Base-by-base conservation (phyloP, 2,329 filamentous ascomycete genomes). In the Arachnomyces sp. region DNA sequence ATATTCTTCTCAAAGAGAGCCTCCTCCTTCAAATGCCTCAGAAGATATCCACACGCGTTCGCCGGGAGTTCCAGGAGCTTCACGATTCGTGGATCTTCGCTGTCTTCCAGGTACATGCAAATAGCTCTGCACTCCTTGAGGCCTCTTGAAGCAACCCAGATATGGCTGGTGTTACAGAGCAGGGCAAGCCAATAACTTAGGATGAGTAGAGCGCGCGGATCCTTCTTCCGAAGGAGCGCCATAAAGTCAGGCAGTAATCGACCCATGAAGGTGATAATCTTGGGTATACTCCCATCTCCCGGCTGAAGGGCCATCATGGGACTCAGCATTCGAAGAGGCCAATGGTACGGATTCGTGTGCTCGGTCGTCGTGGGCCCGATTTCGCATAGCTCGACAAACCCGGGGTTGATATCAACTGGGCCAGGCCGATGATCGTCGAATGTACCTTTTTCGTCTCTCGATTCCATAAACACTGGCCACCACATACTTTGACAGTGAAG, bases 71-170 rank as follows among this genome's bases (percentile, higher is more conserved):
- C 54, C 30, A 64, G 35, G 38, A 61, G 37, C 12, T 45, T 43
- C 31, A 59, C 37, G 13, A 61, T 48, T 8, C 49, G 44, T 13
- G 53, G 49, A 40, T 60, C 56, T 13, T 45, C 43, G 28, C 49
- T 56, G 15, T 50, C 39, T 38, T 62, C 60, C 4, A 65, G 38
- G 38, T 52, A 57, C 56, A 60, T 62, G 39, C 59, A 63, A 11
- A 64, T 58, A 25, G 61, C 61, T 5, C 50, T 47, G 40, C 59
- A 62, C 44, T 64, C 61, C 2, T 58, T 57, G 1, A 50, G 44
- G 3, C 55, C 51, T 28, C 61, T 45, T 18, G 48, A 49, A 30
- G 56, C 48, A 30, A 57, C 46, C 59, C 58, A 64, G 49, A 53
- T 59, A 13, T 55, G 29, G 6, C 49, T 44, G 31, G 47, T 37